These are phyloP conservation scores for Kingdonia uniflora DNA, from an alignment of 164 flowering plant genomes.

Conservation along the genomic window DNA sequence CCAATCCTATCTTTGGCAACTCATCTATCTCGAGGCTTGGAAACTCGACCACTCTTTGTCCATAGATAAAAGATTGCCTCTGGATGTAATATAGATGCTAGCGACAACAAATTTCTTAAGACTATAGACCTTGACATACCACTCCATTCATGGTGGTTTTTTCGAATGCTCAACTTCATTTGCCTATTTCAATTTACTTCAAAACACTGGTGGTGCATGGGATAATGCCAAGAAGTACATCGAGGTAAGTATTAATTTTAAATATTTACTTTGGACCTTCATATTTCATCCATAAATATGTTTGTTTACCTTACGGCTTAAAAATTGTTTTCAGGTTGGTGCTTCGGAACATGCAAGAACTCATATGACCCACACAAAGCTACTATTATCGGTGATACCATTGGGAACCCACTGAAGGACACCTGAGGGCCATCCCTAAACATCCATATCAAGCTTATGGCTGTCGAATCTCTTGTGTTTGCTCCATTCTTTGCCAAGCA, in stretches of 20 bases:
- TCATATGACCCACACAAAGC: slow-evolving; percentile 80
- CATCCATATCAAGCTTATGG: slow-evolving; percentile 91
- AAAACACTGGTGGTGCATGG: slow-evolving; percentile 91
- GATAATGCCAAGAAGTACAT: slow-evolving; percentile 88
- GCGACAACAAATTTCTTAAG: too few species aligned
- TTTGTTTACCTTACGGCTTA: too few species aligned
- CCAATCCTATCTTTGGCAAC: too few species aligned
- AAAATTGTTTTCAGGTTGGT: slow-evolving; percentile 84
- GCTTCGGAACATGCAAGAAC: slow-evolving; percentile 65
- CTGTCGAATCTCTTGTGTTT: slow-evolving; percentile 79
- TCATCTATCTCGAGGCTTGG: too few species aligned
- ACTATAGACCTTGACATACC: too few species aligned
- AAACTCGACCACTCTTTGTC: too few species aligned
- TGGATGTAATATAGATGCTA: too few species aligned
- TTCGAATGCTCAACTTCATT: too few species aligned
- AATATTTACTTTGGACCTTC: neutral
- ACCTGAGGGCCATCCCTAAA: slow-evolving; percentile 81
- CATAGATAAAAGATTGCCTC: too few species aligned
- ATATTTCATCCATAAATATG: neutral
- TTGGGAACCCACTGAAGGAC: slow-evolving; percentile 85
- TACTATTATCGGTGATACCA: slow-evolving; percentile 81
- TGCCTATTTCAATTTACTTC: too few species aligned
- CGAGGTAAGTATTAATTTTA: slow-evolving; percentile 34
- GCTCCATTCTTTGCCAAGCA: slow-evolving; percentile 82
- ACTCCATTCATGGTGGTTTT: too few species aligned